phyloP scores from a whole-genome alignment of 179 eudicot species.

The Corrigiola litoralis region DNA sequence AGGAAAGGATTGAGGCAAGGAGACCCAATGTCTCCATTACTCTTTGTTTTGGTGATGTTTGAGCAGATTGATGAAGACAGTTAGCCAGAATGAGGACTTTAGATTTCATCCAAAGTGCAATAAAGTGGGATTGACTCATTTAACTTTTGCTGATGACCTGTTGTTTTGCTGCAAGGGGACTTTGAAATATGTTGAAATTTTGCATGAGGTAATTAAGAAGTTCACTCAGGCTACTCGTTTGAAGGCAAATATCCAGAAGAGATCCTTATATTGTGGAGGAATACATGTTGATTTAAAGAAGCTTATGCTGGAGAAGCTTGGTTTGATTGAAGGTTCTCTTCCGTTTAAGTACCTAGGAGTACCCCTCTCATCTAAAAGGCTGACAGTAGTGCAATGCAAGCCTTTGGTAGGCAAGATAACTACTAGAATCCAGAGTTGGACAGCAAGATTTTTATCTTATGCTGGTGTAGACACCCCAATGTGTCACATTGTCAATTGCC shows the following conservation, averaged over 20 bases:
- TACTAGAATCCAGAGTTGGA: background rate
- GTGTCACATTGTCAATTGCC: too few species aligned
- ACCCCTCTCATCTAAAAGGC: background rate
- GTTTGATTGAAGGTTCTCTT: background rate
- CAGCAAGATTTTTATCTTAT: background rate
- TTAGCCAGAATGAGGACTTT: background rate
- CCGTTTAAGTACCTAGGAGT: background rate
- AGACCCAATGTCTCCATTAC: background rate
- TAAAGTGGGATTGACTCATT: background rate
- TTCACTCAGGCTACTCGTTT: background rate
- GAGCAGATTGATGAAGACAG: background rate
- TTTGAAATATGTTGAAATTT: background rate
- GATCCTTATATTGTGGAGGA: background rate
- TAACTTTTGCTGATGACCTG: background rate
- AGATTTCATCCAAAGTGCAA: background rate
- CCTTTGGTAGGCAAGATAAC: background rate
- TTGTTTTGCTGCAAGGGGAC: background rate
- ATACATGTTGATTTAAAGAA: too few species aligned
- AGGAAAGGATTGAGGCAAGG: too few species aligned
- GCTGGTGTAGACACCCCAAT: background rate
- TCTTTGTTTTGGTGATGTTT: background rate
- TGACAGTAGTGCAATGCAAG: background rate
- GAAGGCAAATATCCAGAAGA: too few species aligned
- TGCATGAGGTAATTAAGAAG: background rate
- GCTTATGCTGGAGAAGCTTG: background rate